Conservation (phyloP, 305 asterid genomes). For the Fraxinus nigra region DNA sequence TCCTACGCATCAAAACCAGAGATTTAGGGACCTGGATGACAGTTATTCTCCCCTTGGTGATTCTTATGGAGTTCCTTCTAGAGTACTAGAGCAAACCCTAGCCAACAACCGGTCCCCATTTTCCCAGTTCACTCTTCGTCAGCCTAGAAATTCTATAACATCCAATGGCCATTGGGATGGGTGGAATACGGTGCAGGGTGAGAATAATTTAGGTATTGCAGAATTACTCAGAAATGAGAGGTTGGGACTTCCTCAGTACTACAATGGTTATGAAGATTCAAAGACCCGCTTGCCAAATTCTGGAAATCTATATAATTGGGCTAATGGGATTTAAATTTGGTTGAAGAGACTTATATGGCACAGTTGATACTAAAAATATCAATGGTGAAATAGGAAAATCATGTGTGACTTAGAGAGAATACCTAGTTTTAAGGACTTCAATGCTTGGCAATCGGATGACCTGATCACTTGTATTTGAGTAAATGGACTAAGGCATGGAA, state of each 20-base stretch:
- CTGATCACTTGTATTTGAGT: conserved; percentile 30
- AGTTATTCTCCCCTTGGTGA: conserved; percentile 46
- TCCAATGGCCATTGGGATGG: conserved; percentile 82
- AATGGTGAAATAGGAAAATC: conserved; percentile 31
- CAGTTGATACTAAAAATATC: conserved; percentile 13
- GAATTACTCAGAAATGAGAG: conserved; percentile 72
- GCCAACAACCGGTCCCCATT: conserved; percentile 54
- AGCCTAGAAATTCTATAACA: conserved; percentile 51
- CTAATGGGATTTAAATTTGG: conserved; percentile 60
- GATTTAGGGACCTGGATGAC: conserved; percentile 50
- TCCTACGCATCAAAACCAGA: conserved; percentile 68
- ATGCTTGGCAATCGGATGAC: conserved; percentile 30
- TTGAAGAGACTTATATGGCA: conserved; percentile 14
- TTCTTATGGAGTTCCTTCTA: conserved; percentile 59
- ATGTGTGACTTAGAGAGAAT: conserved; percentile 31
- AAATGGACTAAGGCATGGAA: conserved; percentile 25
- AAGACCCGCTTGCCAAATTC: conserved; percentile 63
- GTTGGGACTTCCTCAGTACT: conserved; percentile 56
- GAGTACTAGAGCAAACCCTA: conserved; percentile 61
- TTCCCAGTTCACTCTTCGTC: conserved; percentile 54
- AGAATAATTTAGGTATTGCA: conserved; percentile 58
- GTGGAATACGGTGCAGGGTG: conserved; percentile 65
- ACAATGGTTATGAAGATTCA: conserved; percentile 68
- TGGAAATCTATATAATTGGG: conserved; percentile 60
- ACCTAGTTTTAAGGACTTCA: conserved; percentile 25